Evolutionary conservation across 2,329 filamentous ascomycete genomes (phyloP).

Genomic region (Monosporascus sp.): DNA sequence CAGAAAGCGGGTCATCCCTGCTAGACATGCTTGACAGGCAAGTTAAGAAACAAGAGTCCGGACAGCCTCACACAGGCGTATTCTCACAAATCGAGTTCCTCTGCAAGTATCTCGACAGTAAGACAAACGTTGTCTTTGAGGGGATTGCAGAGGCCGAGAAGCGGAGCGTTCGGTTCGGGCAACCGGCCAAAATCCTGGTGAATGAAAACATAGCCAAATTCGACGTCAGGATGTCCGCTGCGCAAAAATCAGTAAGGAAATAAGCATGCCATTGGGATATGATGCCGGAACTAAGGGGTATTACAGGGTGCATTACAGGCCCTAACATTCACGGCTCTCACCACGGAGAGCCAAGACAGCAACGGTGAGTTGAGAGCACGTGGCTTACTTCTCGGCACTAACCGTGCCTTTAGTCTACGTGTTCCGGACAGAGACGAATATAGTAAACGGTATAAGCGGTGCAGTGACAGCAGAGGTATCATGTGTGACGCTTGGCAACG

Average conservation of each 20-base stretch:
- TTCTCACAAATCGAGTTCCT: slow-evolving; percentile 61
- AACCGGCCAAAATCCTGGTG: slow-evolving; percentile 41
- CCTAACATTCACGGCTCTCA: slow-evolving; percentile 36
- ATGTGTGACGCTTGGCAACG: slow-evolving; percentile 35
- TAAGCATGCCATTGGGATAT: background rate
- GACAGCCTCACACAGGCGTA: slow-evolving; percentile 42
- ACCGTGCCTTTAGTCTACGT: slow-evolving; percentile 43
- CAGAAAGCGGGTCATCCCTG: slow-evolving; percentile 40
- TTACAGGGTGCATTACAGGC: slow-evolving; percentile 30
- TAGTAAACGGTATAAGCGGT: slow-evolving; percentile 56
- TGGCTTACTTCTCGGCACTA: background rate
- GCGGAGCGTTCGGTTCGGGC: slow-evolving; percentile 62
- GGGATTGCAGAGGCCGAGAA: slow-evolving; percentile 66
- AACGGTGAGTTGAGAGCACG: slow-evolving; percentile 26
- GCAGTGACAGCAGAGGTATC: slow-evolving; percentile 33
- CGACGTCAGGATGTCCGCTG: slow-evolving; percentile 53
- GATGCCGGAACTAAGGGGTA: slow-evolving; percentile 4
- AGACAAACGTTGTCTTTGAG: slow-evolving; percentile 58
- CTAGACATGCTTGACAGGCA: slow-evolving; percentile 46
- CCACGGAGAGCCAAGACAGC: slow-evolving; percentile 30
- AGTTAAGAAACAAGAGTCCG: slow-evolving; percentile 40
- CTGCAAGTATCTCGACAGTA: slow-evolving; percentile 50
- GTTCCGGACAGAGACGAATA: slow-evolving; percentile 46
- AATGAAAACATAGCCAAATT: slow-evolving; percentile 41
- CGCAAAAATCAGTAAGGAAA: slow-evolving; percentile 27